Evolutionary conservation across 2,329 filamentous ascomycete genomes (phyloP).

Genomic region (Ascochyta clinopodiicola): DNA sequence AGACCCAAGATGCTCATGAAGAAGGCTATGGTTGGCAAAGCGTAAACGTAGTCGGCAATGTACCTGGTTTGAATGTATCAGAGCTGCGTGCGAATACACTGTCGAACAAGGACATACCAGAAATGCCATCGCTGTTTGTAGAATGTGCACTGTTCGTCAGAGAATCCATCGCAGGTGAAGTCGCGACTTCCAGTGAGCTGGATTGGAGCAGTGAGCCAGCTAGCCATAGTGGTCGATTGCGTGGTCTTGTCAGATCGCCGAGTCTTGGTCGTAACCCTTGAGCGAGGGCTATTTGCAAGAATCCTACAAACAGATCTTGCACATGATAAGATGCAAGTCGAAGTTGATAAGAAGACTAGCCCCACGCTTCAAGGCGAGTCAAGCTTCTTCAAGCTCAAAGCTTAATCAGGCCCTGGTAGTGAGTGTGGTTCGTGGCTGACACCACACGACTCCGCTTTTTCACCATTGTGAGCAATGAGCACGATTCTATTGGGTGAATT

Average conservation of each 20-base stretch:
- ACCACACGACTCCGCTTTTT: background rate
- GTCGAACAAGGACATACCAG: conserved; percentile 44
- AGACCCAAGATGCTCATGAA: conserved; percentile 58
- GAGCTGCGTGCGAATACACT: background rate
- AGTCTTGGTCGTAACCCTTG: background rate
- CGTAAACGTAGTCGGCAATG: conserved; percentile 61
- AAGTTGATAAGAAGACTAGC: background rate
- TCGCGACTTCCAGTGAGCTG: conserved; percentile 24
- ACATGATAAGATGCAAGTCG: too few species aligned
- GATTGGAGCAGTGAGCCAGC: conserved; percentile 30
- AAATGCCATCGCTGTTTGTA: conserved; percentile 57
- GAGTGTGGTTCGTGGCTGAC: background rate
- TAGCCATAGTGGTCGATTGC: conserved; percentile 1
- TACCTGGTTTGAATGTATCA: conserved; percentile 51
- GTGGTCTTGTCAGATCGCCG: background rate
- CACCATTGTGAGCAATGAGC: background rate
- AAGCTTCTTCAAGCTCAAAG: conserved; percentile 5
- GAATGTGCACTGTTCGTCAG: conserved; percentile 55
- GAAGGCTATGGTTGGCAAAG: conserved; percentile 60
- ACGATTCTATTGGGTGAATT: background rate
- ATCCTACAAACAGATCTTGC: too few species aligned
- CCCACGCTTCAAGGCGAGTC: background rate
- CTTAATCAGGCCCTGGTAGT: background rate
- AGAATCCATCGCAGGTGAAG: conserved; percentile 46
- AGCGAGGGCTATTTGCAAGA: too few species aligned